Base-by-base conservation (phyloP, 306 rosid species). In the Quercus suber region DNA sequence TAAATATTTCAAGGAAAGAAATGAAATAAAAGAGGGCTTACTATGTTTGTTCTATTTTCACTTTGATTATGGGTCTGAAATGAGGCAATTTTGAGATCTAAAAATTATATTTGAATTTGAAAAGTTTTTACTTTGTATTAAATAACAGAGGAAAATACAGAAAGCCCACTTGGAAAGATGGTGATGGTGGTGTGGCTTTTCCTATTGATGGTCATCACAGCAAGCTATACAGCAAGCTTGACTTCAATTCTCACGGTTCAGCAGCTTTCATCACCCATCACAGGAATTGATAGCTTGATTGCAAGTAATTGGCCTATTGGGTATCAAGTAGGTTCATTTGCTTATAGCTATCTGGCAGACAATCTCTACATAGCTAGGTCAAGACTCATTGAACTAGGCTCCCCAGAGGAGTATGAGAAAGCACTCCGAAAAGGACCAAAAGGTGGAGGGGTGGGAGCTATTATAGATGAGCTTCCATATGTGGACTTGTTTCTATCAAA, bases 181-280 rank as follows among this genome's bases (percentile, higher is more conserved):
- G 98, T 95, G 87, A 92, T 95, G 99, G 88, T 95, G 78, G 87
- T 92, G 3, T 95, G 99, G 98, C 91, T 95, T 82, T 95, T 95
- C 84, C 86, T 92, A 33, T 84, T 95, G 89, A 88, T 95, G 99
- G 99, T 95, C 81, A 89, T 95, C 88, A 90, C 90, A 3, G 87
- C 97, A 74, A 92, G 99, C 93, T 95, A 95, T 78, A 95, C 97
- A 35, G 99, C 99, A 20, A 91, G 88, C 87, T 86, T 95, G 88
- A 95, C 97, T 78, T 94, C 99, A 76, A 91, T 92, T 87, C 99
- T 94, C 57, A 94, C 99, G 3, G 89, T 94, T 83, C 96, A 95
- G 80, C 91, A 91, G 84, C 97, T 95, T 82, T 90, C 94, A 2
- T 92, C 96, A 8, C 89, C 97, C 75, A 89, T 95, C 79, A 90